Percentiles rank a stretch among this genome's conserved stretches.
phyloP scores from a whole-genome alignment of 495 filamentous ascomycete genomes.

The Diplogelasinospora grovesii region DNA sequence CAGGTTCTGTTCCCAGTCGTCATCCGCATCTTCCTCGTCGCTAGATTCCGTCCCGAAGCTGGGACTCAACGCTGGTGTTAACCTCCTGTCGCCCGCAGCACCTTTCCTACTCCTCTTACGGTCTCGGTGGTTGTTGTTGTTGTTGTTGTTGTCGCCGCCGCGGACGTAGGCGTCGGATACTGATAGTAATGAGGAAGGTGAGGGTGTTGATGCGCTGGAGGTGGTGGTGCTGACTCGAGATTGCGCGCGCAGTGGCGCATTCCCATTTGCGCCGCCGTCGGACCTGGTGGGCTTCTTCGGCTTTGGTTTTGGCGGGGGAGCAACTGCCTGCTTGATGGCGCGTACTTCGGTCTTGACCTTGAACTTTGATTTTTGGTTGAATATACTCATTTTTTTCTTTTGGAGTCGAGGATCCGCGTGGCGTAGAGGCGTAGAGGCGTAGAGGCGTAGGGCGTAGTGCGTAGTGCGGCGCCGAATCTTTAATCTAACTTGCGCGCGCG shows the following conservation, averaged over 20 bases:
- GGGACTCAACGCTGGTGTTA: slow-evolving; percentile 15
- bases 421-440: no score
- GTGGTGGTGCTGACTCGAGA: slow-evolving; percentile 2
- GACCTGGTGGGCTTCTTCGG: slow-evolving; percentile 1
- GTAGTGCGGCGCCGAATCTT: no score
- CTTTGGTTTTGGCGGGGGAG: slow-evolving; percentile 11
- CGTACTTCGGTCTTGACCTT: slow-evolving; percentile 26
- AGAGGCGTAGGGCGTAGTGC: no score
- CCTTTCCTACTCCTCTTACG: no score
- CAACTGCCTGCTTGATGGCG: slow-evolving; percentile 23
- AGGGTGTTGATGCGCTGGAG: slow-evolving; percentile 9
- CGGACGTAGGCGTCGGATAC: no score
- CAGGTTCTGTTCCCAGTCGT: slow-evolving; percentile 26
- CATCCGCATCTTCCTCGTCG: slow-evolving; percentile 23
- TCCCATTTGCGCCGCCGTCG: background rate
- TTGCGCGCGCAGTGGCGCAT: slow-evolving; percentile 1
- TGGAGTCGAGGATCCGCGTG: background rate
- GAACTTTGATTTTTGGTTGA: slow-evolving; percentile 34
- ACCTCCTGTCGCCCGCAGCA: no score
- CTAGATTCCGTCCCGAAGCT: slow-evolving; percentile 29
- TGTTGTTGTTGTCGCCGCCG: background rate
- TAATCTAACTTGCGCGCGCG: no score
- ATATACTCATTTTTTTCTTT: slow-evolving; percentile 24
- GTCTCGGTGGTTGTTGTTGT: slow-evolving; percentile 25
- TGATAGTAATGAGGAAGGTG: no score